Conservation (phyloP, 306 rosid species). For the Glycine soja region DNA sequence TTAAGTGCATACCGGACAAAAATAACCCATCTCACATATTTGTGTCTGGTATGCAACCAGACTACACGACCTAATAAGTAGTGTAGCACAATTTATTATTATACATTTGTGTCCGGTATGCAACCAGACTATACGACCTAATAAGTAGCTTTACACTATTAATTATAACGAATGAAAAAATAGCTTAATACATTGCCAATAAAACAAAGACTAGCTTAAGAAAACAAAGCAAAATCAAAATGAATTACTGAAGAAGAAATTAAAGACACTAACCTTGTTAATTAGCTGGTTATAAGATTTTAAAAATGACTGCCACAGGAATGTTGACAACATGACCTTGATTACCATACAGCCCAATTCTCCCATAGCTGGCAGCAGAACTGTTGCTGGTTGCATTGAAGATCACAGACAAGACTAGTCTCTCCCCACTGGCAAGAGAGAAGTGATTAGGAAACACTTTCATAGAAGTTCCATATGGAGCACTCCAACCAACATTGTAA, state of each 20-base stretch:
- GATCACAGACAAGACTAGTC: slow-evolving; percentile 66
- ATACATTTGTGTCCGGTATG: slow-evolving; percentile 21
- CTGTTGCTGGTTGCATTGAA: slow-evolving; percentile 71
- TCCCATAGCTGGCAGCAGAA: slow-evolving; percentile 86
- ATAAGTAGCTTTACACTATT: slow-evolving; percentile 41
- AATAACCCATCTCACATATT: too few species aligned
- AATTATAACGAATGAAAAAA: slow-evolving; percentile 55
- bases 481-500: slow-evolving; percentile 80
- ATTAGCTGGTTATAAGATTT: slow-evolving; percentile 30
- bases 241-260: slow-evolving; percentile 1
- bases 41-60: background rate
- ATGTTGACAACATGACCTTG: slow-evolving; percentile 84
- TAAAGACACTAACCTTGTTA: background rate
- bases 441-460: slow-evolving; percentile 78
- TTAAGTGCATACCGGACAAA: background rate
- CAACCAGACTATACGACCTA: background rate
- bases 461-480: slow-evolving; percentile 79
- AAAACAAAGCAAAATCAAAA: slow-evolving; percentile 19
- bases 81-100: background rate
- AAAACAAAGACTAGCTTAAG: background rate
- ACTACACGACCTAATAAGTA: background rate
- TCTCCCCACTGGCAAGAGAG: slow-evolving; percentile 62
- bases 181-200: slow-evolving; percentile 43
- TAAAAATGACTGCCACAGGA: slow-evolving; percentile 75
- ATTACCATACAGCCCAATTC: slow-evolving; percentile 88